Evolutionary conservation across 495 filamentous ascomycete species (phyloP).

Genomic region (Podospora conica): DNA sequence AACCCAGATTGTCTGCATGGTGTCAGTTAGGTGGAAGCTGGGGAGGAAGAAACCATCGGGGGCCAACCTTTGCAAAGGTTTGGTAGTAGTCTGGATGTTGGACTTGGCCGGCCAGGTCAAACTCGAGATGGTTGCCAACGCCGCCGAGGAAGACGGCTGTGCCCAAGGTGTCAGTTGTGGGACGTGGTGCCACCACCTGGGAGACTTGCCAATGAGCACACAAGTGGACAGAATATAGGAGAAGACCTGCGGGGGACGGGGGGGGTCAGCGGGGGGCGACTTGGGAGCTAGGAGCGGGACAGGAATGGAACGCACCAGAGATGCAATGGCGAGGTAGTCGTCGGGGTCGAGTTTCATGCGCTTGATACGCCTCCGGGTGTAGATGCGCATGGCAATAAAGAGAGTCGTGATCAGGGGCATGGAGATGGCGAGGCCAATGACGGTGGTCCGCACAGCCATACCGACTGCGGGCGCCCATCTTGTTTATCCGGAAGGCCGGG

Average conservation of each 20-base stretch:
- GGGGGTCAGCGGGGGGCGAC: background rate
- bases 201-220: background rate
- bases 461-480: background rate
- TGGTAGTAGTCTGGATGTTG: background rate
- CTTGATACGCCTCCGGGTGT: background rate
- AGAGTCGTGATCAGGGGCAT: background rate
- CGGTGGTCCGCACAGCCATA: background rate
- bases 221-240: background rate
- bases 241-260: background rate
- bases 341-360: background rate
- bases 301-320: background rate
- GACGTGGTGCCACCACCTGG: too few species aligned
- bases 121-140: background rate
- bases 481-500: background rate
- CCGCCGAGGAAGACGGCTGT: background rate
- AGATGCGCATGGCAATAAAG: background rate
- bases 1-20: background rate
- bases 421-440: conserved; percentile 1
- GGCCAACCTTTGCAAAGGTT: background rate
- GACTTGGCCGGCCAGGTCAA: background rate
- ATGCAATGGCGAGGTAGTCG: background rate
- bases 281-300: background rate
- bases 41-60: too few species aligned
- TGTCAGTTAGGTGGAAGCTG: too few species aligned
- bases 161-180: background rate